Evolutionary conservation across 1,139 yeast species (phyloP), one percentile per base, ranked within the genome.

Genomic region (Hansenula anomala): DNA sequence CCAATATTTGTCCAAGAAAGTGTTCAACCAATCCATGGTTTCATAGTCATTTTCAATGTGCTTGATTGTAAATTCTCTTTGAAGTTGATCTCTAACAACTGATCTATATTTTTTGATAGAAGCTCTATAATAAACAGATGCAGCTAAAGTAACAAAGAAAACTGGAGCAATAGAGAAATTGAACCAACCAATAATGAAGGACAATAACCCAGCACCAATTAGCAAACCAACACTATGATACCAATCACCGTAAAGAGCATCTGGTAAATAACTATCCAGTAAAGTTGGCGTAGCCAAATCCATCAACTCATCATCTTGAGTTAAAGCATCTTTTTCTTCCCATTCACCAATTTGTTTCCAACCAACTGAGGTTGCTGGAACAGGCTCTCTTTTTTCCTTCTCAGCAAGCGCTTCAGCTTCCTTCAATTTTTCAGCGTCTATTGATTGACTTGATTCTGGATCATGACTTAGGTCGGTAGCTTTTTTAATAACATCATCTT

Each of bases 271-370:
- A 43, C 75, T 71, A 52, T 85, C 92, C 46, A 88, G 73, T 13
- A 65, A 34, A 0, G 96, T 86, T 10, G 86, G 76, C 31, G 75
- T 73, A 28, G 82, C 72, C 47, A 88, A 66, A 57, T 83, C 90
- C 43, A 71, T 66, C 43, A 82, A 69, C 50, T 84, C 88, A 55
- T 87, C 95, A 31, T 80, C 85, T 12, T 69, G 64, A 2, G 83
- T 77, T 47, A 87, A 66, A 1, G 66, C 66, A 56, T 82, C 89
- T 27, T 74, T 74, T 41, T 78, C 78, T 53, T 79, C 86, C 82
- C 87, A 90, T 19, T 89, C 86, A 14, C 95, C 92, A 36, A 86
- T 90, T 62, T 90, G 96, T 58, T 82, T 86, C 97, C 97, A 90
- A 17, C 97, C 97, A 41, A 88, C 71, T 55, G 73, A 80, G 1